Base-by-base conservation (phyloP, 2,329 filamentous ascomycete genomes). In the Emmonsia crescens region DNA sequence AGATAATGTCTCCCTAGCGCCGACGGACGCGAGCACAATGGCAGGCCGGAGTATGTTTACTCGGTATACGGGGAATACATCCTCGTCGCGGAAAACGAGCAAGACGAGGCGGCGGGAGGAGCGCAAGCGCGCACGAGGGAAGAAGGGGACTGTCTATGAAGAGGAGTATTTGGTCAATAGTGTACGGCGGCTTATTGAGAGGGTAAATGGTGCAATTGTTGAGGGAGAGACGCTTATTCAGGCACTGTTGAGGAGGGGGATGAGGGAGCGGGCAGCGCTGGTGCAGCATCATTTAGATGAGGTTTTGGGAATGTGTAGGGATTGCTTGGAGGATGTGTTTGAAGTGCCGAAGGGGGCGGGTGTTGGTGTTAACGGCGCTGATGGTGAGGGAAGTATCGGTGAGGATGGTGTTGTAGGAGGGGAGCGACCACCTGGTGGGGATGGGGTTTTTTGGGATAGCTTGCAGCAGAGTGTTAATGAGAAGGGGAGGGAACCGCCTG, bases 61-160 rank as follows among this genome's bases (percentile, higher is more conserved):
- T 5, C 81, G 91, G 24, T 97, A 96, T 76, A 96, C 91, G 0
- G 88, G 89, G 63, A 88, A 87, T 64, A 80, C 79, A 8, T 72
- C 61, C 64, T 89, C 24, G 81, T 85, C 1, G 57, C 83, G 91
- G 14, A 88, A 88, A 62, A 96, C 91, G 48, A 89, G 85, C 71
- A 96, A 94, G 80, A 96, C 96, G 71, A 85, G 91, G 59, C 82
- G 88, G 29, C 83, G 91, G 24, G 94, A 99, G 75, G 94, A 99
- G 79, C 86, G 96, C 74, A 99, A 99, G 82, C 85, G 93, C 19
- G 94, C 94, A 0, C 81, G 91, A 8, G 94, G 94, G 29, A 93
- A 96, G 74, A 97, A 97, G 79, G 94, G 94, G 12, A 96, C 90
- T 19, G 89, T 99, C 5, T 99, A 99, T 74, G 94, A 99, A 74